phyloP scores from a whole-genome alignment of 2,329 filamentous ascomycete genomes.

The Stromatinia cepivora region DNA sequence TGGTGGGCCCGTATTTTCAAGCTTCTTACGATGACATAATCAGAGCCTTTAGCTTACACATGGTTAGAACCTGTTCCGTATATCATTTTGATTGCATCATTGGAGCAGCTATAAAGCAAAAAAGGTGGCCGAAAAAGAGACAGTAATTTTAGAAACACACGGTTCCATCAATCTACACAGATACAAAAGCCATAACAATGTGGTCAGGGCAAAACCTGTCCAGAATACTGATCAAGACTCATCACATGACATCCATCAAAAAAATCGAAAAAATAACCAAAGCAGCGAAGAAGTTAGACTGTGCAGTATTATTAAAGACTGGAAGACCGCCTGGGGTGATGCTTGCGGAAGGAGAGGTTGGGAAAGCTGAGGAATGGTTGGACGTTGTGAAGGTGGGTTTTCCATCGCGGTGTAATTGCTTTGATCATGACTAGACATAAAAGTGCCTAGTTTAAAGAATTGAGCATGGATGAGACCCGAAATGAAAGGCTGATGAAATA shows the following conservation, averaged over 20 bases:
- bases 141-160: not conserved
- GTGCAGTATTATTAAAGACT: constrained; percentile 64
- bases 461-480: not conserved
- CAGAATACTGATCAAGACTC: constrained; percentile 68
- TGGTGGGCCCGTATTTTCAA: not conserved
- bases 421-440: not conserved
- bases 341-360: constrained; percentile 60
- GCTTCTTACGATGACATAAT: constrained; percentile 1
- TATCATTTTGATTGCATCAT: too few relatives aligned
- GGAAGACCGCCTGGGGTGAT: constrained; percentile 74
- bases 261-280: constrained; percentile 66
- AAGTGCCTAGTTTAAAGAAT: not conserved
- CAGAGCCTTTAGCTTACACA: not conserved
- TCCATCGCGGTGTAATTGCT: not conserved
- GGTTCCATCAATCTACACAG: not conserved
- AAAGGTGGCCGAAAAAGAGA: not conserved
- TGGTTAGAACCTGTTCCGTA: not conserved
- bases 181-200: not conserved
- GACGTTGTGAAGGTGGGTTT: constrained; percentile 34
- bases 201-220: not conserved
- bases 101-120: not conserved
- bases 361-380: constrained; percentile 33
- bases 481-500: not conserved
- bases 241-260: constrained; percentile 79
- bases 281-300: constrained; percentile 58